Evolutionary conservation across 345 rosid species (phyloP), one percentile per base, ranked within the genome.

Genomic region (Mallotus nudiflorus): DNA sequence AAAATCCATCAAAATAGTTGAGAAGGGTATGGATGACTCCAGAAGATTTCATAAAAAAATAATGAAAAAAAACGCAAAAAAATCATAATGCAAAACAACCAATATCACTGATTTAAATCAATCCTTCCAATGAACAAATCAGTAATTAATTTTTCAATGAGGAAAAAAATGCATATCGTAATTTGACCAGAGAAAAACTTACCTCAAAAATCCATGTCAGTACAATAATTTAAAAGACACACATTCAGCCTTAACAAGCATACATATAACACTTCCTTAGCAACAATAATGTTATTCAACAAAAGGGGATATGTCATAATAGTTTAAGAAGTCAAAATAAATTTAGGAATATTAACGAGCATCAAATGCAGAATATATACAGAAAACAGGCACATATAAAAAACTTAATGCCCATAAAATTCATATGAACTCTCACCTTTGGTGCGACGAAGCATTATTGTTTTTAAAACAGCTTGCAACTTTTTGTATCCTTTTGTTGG

Each of bases 361-460:
- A 65, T 46, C 55, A 35, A 45, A 45, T 33, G 15, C 49, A 20
- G 27, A 40, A 59, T 37, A 49, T 45, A 29, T 31, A 31, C 13
- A 35, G 11, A 42, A 42, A 9, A 35, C 11, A 42, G 46, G 46
- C 4, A 13, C 15, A 27, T 2, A n/a, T 28, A 37, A 37, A 16
- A 60, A 37, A 33, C 6, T 37, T 4, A 29, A 33, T 20, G 20
- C 27, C 15, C 3, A 24, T 13, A 51, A 70, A 24, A 69, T 9
- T 20, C 15, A 19, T 4, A 62, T 14, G 44, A 52, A 71, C 27
- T 67, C 85, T 78, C 57, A 88, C 99, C 99, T 85, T 95, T 95
- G 54, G 99, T 95, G 52, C 97, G 96, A 39, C 99, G 99, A 67
- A 95, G 89, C 99, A 95, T 91, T 73, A 91, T 77, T 63, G 97